These are phyloP conservation scores for Blechomonas ayalai DNA, from an alignment of 208 protist genomes.

Conservation along the genomic window DNA sequence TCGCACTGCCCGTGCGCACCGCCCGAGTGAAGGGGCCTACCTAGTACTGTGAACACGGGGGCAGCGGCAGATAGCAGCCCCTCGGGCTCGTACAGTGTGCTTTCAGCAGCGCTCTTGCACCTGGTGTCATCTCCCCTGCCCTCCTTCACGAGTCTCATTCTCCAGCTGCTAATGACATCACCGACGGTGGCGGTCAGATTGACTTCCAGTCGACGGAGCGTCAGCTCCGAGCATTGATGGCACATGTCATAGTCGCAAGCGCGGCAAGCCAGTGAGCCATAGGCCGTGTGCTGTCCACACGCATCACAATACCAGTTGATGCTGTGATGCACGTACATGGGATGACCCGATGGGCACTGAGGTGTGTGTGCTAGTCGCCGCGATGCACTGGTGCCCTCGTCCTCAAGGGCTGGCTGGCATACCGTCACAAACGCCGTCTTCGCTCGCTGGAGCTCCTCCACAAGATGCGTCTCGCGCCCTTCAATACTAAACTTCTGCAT, in stretches of 20 bases:
- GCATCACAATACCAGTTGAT: constrained; percentile 68
- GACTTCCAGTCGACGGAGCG: constrained; percentile 31
- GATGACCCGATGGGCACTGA: constrained; percentile 41
- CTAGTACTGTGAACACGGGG: constrained; percentile 1
- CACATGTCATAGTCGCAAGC: constrained; percentile 82
- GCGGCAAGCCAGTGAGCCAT: constrained; percentile 60
- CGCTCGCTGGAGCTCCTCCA: neutral
- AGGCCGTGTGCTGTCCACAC: constrained; percentile 27
- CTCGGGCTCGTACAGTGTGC: constrained; percentile 25
- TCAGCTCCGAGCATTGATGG: constrained; percentile 29
- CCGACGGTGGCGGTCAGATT: constrained; percentile 40
- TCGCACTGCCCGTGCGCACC: constrained; percentile 8
- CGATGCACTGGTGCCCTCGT: neutral
- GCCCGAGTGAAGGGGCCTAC: constrained; percentile 9
- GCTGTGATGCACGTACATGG: constrained; percentile 56
- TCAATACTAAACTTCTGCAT: constrained; percentile 6
- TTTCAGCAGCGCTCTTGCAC: neutral
- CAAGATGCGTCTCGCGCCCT: neutral
- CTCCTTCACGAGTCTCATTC: neutral
- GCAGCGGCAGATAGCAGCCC: constrained; percentile 19
- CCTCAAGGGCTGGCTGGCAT: constrained; percentile 2
- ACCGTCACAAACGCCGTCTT: neutral
- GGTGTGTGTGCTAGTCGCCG: neutral
- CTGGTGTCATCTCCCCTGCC: neutral
- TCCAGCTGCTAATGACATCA: constrained; percentile 33